Evolutionary conservation across 176 grass and related monocot genomes (phyloP), one percentile per base, ranked within the genome.

Genomic region (Saccharum officinarum): DNA sequence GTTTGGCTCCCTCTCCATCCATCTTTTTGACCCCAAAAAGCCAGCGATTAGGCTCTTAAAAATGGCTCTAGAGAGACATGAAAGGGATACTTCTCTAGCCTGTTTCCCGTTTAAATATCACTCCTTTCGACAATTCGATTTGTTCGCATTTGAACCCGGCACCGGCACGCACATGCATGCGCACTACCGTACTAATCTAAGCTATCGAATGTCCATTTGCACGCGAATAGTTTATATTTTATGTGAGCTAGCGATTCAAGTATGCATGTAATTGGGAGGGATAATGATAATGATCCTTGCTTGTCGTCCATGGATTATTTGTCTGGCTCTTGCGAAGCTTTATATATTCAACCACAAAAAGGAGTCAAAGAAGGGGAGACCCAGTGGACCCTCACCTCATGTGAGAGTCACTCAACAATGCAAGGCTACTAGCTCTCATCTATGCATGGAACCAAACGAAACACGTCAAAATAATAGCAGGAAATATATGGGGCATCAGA

Each of bases 351-450:
- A 37, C 72, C 52, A n/a, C n/a, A 37, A 89, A 91, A 91, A 90
- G 86, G 86, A 89, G 92, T 94, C 92, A 94, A 94, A 91, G 83
- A 84, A 84, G 80, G 81, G 89, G 54, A 73, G 73, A 82, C 78
- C 49, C 86, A 86, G 72, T n/a, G 59, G 59, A 26, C 89, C 89
- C 92, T 78, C 84, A 77, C 86, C 84, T 89, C 92, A 89, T 91
- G 92, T 94, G 92, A 91, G 80, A 69, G 86, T 91, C 92, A 91
- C 92, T 94, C 82, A 75, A 81, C 65, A 70, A 20, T 79, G 75
- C 62, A 33, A 65, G 18, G 18, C 4, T 59, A 59, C 55, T 65
- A 26, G 10, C 25, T 28, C 23, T 30, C 28, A 25, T 66, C 63
- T 46, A 83, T 26, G 80, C 73, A 67, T 80, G 66, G 60, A 73